phyloP scores from a whole-genome alignment of 2,329 filamentous ascomycete genomes.

The Aureobasidium sp. region DNA sequence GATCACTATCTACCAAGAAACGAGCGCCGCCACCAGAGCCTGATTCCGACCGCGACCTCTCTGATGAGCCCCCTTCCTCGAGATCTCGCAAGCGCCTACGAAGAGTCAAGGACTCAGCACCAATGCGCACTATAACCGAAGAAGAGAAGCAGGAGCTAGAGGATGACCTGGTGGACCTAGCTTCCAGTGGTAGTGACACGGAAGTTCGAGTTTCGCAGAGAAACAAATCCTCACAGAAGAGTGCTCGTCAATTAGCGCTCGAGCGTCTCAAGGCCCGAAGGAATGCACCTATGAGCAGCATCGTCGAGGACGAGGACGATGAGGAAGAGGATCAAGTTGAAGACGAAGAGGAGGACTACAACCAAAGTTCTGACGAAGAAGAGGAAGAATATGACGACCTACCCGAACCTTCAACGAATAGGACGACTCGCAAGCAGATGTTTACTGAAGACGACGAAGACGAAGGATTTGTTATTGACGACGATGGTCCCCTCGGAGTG shows the following conservation, averaged over 20 bases:
- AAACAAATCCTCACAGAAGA: constrained; percentile 28
- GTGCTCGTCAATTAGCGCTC: constrained; percentile 35
- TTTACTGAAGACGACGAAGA: constrained; percentile 50
- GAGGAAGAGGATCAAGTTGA: constrained; percentile 25
- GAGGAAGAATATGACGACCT: constrained; percentile 22
- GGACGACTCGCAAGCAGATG: constrained; percentile 29
- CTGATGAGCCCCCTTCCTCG: constrained; percentile 4
- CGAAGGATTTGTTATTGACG: constrained; percentile 56
- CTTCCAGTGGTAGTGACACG: constrained; percentile 26
- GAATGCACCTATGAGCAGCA: constrained; percentile 25
- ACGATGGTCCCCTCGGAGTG: constrained; percentile 46
- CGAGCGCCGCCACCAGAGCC: background rate
- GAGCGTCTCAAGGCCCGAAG: constrained; percentile 38
- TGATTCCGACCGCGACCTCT: background rate
- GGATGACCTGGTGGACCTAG: constrained; percentile 40
- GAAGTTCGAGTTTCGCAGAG: constrained; percentile 20
- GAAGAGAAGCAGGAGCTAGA: constrained; percentile 33
- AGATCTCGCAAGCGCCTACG: constrained; percentile 11
- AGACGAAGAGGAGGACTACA: constrained; percentile 24
- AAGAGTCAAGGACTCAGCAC: background rate
- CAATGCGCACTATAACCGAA: constrained; percentile 19
- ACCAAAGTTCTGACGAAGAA: constrained; percentile 25
- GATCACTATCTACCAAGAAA: constrained; percentile 1
- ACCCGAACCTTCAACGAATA: background rate
- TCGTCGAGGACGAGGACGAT: constrained; percentile 17